Percentiles rank a stretch among this genome's conserved stretches.
Conservation (phyloP, 805 yeast genomes). For the Wickerhamomyces strasburgensis region DNA sequence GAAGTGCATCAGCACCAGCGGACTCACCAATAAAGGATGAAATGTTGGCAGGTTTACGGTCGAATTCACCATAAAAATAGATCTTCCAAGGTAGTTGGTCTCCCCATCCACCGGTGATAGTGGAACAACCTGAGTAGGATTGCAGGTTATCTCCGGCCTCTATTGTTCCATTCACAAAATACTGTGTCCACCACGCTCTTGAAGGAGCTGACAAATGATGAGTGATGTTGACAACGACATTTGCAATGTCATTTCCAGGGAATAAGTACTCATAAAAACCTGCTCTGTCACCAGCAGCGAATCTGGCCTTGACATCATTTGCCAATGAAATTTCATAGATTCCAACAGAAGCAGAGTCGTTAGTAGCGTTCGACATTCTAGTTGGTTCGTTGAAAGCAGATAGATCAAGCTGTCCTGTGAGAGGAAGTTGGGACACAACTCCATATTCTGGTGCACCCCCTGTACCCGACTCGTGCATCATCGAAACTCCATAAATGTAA, state of each 20-base stretch:
- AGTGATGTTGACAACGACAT: slow-evolving; percentile 27
- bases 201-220: slow-evolving; percentile 27
- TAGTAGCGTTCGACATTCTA: slow-evolving; percentile 1
- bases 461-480: slow-evolving; percentile 37
- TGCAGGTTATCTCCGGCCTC: slow-evolving; percentile 11
- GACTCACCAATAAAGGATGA: slow-evolving; percentile 12
- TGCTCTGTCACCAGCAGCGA: slow-evolving; percentile 27
- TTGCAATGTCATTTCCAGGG: slow-evolving; percentile 12
- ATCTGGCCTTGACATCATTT: slow-evolving; percentile 24
- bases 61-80: slow-evolving; percentile 29
- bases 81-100: slow-evolving; percentile 27
- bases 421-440: slow-evolving; percentile 30
- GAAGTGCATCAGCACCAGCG: not conserved
- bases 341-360: slow-evolving; percentile 26
- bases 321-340: slow-evolving; percentile 23
- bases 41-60: slow-evolving; percentile 14
- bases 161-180: slow-evolving; percentile 26
- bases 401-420: slow-evolving; percentile 14
- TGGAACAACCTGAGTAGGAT: slow-evolving; percentile 25
- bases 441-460: slow-evolving; percentile 37
- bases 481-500: slow-evolving; percentile 28
- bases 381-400: not conserved
- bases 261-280: slow-evolving; percentile 27
- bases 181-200: slow-evolving; percentile 32
- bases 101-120: slow-evolving; percentile 31